phyloP scores from a whole-genome alignment of 139 green algal species.

The Chlamydomonas schloesseri region DNA sequence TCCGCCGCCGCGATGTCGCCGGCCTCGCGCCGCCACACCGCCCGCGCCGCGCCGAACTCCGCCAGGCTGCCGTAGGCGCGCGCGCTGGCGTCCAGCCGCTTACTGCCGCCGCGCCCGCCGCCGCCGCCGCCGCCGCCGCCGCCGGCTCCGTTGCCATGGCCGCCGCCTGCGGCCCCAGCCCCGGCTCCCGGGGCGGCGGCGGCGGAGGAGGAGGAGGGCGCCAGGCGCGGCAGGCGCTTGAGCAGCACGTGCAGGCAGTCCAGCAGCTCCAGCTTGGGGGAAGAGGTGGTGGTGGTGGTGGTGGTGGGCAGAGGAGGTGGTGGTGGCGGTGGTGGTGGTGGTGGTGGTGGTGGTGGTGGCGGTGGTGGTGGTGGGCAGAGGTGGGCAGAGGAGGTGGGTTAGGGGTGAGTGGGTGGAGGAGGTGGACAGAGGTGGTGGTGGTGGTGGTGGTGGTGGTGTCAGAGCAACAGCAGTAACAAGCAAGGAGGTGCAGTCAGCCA shows the following conservation, averaged over 20 bases:
- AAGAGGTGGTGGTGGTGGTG: not conserved
- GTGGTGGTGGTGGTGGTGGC: not conserved
- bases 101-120: not conserved
- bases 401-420: not conserved
- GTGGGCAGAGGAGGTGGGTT: not conserved
- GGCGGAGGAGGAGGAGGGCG: not conserved
- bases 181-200: constrained; percentile 21
- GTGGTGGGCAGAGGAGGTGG: not conserved
- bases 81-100: not conserved
- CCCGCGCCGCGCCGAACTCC: constrained; percentile 36
- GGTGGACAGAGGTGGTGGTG: not conserved
- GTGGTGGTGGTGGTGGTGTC: not conserved
- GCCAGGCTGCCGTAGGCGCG: constrained; percentile 45
- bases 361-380: not conserved
- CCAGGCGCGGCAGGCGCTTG: constrained; percentile 57
- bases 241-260: constrained; percentile 63
- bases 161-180: too few relatives aligned
- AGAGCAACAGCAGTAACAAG: too few relatives aligned
- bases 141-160: too few relatives aligned
- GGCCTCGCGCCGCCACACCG: constrained; percentile 41
- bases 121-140: too few relatives aligned
- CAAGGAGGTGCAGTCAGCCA: not conserved
- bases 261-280: constrained; percentile 59
- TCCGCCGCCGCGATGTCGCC: constrained; percentile 60
- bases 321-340: not conserved